Evolutionary conservation across 148 eudicot species (phyloP), one percentile per base, ranked within the genome.

Genomic region (Amaranthus palmeri): DNA sequence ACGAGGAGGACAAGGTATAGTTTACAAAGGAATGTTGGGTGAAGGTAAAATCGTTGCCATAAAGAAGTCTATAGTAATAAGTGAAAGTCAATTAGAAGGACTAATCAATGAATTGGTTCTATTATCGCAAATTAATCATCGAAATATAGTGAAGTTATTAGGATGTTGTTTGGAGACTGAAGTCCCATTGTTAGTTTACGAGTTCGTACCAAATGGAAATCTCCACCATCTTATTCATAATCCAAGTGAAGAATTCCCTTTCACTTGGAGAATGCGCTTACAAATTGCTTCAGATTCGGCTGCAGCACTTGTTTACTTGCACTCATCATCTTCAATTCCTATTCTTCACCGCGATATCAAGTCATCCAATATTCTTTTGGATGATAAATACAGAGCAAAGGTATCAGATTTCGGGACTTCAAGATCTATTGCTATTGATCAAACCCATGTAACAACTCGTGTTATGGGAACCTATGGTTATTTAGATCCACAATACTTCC

Each of bases 291-390:
- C 71, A 7, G 80, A 81, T 59, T 54, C 79, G 40, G 83, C 83
- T 3, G 71, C 54, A 48, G 83, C 83, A 50, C 73, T 80, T 5
- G 47, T 73, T 10, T 80, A 80, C 73, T n/a, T 80, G 67, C 80
- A 77, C 53, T 77, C 80, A 40, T 72, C 77, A 0, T 79, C 75
- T 47, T 78, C 79, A 0, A 67, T 75, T 18, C 79, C 84, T 0
- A 78, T 81, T 13, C 72, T 66, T 52, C 84, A 81, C 10, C 46
- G 84, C 8, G 84, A 81, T 69, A 79, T 82, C 71, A 82, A 82
- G 49, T 82, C 85, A n/a, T 72, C 83, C 64, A 82, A 82, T 62
- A 82, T 72, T 40, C 67, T 72, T 61, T 61, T 72, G 58, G 74
- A 72, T 61, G 74, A 72, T 48, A 72, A 61, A 17, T 72, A 72